A percentile compares a stretch with the other conserved stretches of the same genome.
Conservation (phyloP, 139 green algal genomes). For the Protoeuglena noctilucae region DNA sequence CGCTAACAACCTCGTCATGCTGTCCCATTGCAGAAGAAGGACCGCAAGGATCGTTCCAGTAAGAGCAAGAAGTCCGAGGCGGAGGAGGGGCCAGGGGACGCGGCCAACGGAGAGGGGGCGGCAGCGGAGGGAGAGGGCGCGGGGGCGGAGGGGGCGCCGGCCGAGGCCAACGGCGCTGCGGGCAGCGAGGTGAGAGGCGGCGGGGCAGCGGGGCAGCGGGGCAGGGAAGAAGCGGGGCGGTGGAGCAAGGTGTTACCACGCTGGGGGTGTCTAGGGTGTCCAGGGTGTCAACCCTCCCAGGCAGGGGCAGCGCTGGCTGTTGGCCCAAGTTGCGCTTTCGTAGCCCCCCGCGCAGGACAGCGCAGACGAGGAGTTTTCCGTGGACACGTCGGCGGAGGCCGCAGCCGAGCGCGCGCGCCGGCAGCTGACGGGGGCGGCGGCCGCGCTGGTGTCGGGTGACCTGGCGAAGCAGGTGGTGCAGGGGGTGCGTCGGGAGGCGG, state of each 20-base stretch:
- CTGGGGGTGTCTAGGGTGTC: not conserved
- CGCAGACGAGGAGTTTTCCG: conserved; percentile 74
- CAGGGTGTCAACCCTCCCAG: not conserved
- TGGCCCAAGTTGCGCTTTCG: conserved; percentile 1
- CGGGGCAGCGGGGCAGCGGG: conserved; percentile 5
- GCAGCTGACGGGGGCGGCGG: conserved; percentile 74
- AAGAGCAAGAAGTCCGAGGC: not conserved
- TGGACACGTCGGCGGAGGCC: conserved; percentile 74
- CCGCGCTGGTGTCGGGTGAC: conserved; percentile 54
- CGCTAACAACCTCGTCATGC: too few relatives aligned
- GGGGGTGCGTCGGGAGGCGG: conserved; percentile 27
- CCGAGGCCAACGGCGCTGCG: conserved; percentile 18
- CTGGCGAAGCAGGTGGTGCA: conserved; percentile 56
- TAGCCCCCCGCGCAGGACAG: conserved; percentile 21
- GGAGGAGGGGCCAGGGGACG: not conserved
- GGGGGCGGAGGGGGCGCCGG: not conserved
- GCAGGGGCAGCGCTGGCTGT: not conserved
- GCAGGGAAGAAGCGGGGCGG: conserved; percentile 9
- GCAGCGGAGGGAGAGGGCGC: not conserved
- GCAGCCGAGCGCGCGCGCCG: conserved; percentile 51
- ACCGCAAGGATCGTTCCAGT: too few relatives aligned
- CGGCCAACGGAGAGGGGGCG: too few relatives aligned
- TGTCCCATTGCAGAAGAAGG: too few relatives aligned
- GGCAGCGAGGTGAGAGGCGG: conserved; percentile 20
- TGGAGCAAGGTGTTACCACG: not conserved